Conservation (phyloP, 2,329 filamentous ascomycete genomes). For the Stylonectria norvegica region DNA sequence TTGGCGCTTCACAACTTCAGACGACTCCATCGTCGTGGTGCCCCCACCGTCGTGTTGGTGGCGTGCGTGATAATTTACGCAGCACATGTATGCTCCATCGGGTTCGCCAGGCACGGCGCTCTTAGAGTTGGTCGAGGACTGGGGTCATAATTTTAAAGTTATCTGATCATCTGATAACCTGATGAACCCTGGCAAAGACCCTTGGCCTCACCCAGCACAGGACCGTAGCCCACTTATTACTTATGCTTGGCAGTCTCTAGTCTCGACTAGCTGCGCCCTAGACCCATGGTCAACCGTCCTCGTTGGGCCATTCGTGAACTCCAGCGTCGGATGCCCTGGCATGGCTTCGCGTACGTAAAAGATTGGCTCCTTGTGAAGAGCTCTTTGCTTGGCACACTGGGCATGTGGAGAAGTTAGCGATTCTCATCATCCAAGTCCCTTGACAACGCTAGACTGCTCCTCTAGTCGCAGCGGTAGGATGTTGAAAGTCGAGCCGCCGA, state of each 20-base stretch:
- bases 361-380: neutral
- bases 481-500: conserved; percentile 1
- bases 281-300: no score
- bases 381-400: neutral
- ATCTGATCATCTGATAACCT: conserved; percentile 15
- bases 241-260: no score
- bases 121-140: no score
- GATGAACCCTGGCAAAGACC: no score
- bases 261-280: no score
- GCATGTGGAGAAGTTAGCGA: no score
- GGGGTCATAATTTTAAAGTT: conserved; percentile 8
- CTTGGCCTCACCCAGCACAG: no score
- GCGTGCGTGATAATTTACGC: conserved; percentile 7
- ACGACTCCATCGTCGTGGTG: neutral
- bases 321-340: no score
- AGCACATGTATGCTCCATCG: neutral
- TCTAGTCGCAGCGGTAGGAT: neutral
- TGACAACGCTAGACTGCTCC: no score
- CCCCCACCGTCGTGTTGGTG: neutral
- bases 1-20: neutral
- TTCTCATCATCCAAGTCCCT: no score
- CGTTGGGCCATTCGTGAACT: no score
- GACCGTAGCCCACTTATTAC: no score
- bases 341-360: neutral
- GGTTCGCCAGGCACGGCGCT: neutral